These are phyloP conservation scores for Penicillium egyptiacum DNA, from an alignment of 495 filamentous ascomycete species.

Conservation along the genomic window DNA sequence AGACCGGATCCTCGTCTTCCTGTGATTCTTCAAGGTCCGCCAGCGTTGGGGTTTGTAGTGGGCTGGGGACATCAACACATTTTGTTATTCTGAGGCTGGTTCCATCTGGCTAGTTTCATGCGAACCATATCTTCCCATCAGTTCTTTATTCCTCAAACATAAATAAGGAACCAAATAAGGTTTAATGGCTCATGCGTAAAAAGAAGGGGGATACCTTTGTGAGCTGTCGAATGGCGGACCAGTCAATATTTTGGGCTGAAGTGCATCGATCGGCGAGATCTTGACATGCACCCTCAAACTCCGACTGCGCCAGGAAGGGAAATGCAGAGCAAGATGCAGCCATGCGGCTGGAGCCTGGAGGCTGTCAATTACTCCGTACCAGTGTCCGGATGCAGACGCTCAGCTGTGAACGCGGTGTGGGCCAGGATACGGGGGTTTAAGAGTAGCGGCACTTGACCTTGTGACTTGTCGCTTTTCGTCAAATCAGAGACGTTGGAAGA, in stretches of 20 bases:
- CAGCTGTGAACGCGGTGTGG: constrained; percentile 6
- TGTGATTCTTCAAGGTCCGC: constrained; percentile 21
- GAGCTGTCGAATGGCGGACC: constrained; percentile 34
- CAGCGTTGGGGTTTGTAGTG: constrained; percentile 5
- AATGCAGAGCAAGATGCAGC: constrained; percentile 29
- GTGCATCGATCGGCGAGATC: constrained; percentile 50
- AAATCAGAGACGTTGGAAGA: background rate
- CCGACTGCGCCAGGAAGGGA: constrained; percentile 57
- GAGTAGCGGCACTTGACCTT: constrained; percentile 6
- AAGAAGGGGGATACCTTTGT: constrained; percentile 33
- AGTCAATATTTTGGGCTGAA: constrained; percentile 22
- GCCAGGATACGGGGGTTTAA: constrained; percentile 1
- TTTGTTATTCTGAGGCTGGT: constrained; percentile 41
- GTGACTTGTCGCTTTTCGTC: constrained; percentile 1
- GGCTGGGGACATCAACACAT: constrained; percentile 23
- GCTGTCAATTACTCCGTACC: constrained; percentile 25
- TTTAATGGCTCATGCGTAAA: constrained; percentile 13
- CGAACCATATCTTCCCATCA: constrained; percentile 12
- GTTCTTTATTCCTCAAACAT: background rate
- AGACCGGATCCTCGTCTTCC: constrained; percentile 42
- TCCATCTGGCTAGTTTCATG: constrained; percentile 26
- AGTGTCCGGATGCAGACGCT: constrained; percentile 17
- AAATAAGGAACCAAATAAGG: constrained; percentile 3
- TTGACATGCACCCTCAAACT: constrained; percentile 63
- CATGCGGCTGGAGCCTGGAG: constrained; percentile 17